Conservation (phyloP, 2,329 filamentous ascomycete genomes). For the Pestalotiopsis sp. region DNA sequence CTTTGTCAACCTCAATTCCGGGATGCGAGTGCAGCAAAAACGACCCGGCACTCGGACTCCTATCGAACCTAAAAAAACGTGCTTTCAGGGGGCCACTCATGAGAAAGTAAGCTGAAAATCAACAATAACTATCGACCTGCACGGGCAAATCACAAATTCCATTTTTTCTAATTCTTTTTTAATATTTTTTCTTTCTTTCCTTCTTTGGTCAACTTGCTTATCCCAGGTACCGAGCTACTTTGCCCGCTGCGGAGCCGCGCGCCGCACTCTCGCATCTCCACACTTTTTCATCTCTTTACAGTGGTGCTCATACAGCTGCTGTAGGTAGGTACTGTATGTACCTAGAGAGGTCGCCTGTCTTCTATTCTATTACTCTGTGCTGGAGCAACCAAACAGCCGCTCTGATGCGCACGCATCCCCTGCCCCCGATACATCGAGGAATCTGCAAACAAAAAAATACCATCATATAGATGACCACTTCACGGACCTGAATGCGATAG, state of each 20-base stretch:
- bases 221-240: background rate
- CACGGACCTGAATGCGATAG: background rate
- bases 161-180: background rate
- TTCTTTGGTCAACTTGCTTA: background rate
- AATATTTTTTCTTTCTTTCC: background rate
- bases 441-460: background rate
- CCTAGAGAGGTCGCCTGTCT: background rate
- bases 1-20: background rate
- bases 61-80: background rate
- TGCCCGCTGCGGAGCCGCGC: background rate
- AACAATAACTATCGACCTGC: background rate
- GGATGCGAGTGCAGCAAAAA: background rate
- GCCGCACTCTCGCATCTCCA: background rate
- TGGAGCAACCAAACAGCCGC: background rate
- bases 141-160: background rate
- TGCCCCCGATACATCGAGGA: background rate
- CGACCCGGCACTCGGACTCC: background rate
- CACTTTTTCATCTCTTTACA: background rate
- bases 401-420: background rate
- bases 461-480: background rate
- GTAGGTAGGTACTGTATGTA: background rate
- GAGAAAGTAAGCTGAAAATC: background rate
- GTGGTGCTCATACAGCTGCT: background rate
- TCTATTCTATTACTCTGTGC: background rate
- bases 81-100: background rate